Base-by-base conservation (phyloP, 2,329 filamentous ascomycete species). In the Raffaelea deltoideospora region DNA sequence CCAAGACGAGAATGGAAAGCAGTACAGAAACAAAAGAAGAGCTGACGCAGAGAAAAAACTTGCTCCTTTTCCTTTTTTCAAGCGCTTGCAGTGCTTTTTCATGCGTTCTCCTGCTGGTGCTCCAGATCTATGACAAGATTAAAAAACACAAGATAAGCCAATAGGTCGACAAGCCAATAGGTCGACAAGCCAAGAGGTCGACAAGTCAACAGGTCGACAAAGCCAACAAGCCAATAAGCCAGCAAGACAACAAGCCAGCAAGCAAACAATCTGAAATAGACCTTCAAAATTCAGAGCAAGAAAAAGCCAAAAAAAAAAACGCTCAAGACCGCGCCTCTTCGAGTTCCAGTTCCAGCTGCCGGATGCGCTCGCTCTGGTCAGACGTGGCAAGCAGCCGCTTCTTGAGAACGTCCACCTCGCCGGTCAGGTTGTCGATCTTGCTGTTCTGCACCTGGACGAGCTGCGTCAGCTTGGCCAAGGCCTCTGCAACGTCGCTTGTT, bases 371-470 rank as follows among this genome's bases (percentile, higher is more conserved):
- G 53, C 65, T 77, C 63, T 79, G 74, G 50, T 77, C 74, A 48
- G 69, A 64, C 13, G 64, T 62, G n/a, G 54, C 50, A n/a, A 70
- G 72, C 41, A 87, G 67, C 55, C 76, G 80, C 57, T 74, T 74
- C 70, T 92, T 93, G 47, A 95, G 65, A 14, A 71, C 69, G 52
- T 90, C 84, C 13, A 93, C 77, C 56, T 92, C 83, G 22, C 63
- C 58, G 3, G 80, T 72, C 33, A 93, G 60, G 21, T 67, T 64
- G 34, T 67, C 67, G 47, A 92, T 85, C 55, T 86, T 78, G 51
- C 81, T 67, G 18, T 68, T 76, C 58, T 94, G 81, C n/a, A 72
- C 65, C 43, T 65, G 73, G 51, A 94, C 82, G 45, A 85, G 74
- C 61, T 72, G 74, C 38, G 72, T 83, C 59, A 94, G 86, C 44